Conservation (phyloP, 2,329 filamentous ascomycete species). For the Pseudocercospora cruenta region DNA sequence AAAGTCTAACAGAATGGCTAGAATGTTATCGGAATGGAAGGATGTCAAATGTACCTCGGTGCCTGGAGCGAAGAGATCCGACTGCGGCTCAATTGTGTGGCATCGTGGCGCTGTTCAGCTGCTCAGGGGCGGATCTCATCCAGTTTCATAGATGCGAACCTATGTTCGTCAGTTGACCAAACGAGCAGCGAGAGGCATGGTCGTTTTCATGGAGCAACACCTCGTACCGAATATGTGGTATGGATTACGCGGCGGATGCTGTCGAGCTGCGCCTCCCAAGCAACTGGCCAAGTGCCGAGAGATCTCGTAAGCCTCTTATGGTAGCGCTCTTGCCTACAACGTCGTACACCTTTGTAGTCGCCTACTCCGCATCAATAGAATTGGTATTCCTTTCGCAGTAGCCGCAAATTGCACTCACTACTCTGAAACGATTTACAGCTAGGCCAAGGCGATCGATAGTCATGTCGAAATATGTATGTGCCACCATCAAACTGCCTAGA, state of each 20-base stretch:
- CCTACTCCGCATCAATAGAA: background rate
- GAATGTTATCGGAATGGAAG: too few relatives aligned
- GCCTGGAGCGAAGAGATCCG: background rate
- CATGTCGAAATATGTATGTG: slow-evolving; percentile 16
- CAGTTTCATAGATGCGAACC: background rate
- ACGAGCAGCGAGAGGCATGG: background rate
- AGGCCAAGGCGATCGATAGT: background rate
- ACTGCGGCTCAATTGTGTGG: background rate
- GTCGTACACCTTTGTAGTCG: background rate
- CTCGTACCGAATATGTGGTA: background rate
- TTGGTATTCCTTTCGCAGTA: background rate
- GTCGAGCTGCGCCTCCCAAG: slow-evolving; percentile 5
- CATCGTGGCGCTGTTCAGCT: background rate
- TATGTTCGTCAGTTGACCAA: background rate
- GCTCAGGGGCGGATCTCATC: background rate
- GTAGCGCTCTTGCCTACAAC: background rate
- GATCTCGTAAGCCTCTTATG: slow-evolving; percentile 1
- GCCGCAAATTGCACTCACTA: background rate
- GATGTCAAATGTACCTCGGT: background rate
- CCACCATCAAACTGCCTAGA: background rate
- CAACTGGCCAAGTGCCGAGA: slow-evolving; percentile 1
- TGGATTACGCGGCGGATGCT: slow-evolving; percentile 1
- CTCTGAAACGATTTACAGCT: background rate
- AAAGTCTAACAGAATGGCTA: background rate
- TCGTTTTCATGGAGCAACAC: background rate